Base-by-base conservation (phyloP, 2,329 filamentous ascomycete species). In the Paramyrothecium sp. region DNA sequence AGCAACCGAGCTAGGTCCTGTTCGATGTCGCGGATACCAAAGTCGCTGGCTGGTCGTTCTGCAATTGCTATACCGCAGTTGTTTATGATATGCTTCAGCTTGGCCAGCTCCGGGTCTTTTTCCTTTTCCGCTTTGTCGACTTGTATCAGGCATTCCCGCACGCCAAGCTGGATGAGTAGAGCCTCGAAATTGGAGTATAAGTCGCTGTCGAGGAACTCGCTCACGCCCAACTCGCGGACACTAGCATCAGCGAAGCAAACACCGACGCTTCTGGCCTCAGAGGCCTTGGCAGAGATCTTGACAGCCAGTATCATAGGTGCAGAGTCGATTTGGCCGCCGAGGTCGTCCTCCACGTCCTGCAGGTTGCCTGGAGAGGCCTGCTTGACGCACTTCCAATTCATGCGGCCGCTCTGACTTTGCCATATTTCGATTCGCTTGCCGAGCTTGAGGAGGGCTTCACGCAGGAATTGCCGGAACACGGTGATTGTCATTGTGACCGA, bases 141-240 rank as follows among this genome's bases (percentile, higher is more conserved):
- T 66, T 92, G 89, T n/a, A 99, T 76, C 30, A 99, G 77, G 67
- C 93, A 97, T 73, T 99, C 95, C 70, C 92, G 95, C 20, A 97
- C 92, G 7, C 95, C 95, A 3, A 99, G 85, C 71, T 99, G 96
- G 63, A 99, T 99, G 54, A 99, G 85, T 19, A 99, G 82, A 3
- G 93, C 92, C 76, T 99, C 95, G 64, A 99, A 96, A 72, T 99
- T 99, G 54, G 94, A 98, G 77, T 96, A 99, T 11, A 97, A 81
- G 70, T 99, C 95, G 69, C 98, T 99, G 80, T 99, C 95, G n/a
- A 97, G 84, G 63, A 99, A 99, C 71, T 99, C 96, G 79, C 91
- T 97, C 55, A 99, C 92, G 10, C 95, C 95, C 2, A 99, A 83
- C 77, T 99, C 95, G 54, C 95, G 85, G 23, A 98, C 94, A 63